phyloP scores from a whole-genome alignment of 2,329 filamentous ascomycete genomes.

The Lecanicillium sp. region DNA sequence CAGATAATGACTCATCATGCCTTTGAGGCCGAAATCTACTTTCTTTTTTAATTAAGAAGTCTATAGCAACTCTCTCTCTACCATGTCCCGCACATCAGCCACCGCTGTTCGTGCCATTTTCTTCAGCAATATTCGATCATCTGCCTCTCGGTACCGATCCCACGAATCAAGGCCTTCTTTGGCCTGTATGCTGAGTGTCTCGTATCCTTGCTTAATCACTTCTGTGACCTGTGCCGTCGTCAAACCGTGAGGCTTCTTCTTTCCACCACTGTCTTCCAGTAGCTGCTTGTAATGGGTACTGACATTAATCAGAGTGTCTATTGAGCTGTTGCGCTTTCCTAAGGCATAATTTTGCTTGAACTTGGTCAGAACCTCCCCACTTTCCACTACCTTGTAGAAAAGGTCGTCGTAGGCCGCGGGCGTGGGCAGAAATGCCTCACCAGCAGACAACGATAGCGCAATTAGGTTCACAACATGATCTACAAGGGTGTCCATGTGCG shows the following conservation, averaged over 20 bases:
- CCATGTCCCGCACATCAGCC: slow-evolving; percentile 43
- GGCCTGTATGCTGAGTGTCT: slow-evolving; percentile 84
- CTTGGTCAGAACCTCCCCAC: slow-evolving; percentile 70
- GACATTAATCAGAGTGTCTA: slow-evolving; percentile 76
- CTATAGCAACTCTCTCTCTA: slow-evolving; percentile 25
- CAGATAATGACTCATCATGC: too few relatives aligned
- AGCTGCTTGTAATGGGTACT: slow-evolving; percentile 81
- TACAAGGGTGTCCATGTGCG: slow-evolving; percentile 65
- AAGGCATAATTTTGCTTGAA: slow-evolving; percentile 72
- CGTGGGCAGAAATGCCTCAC: slow-evolving; percentile 84
- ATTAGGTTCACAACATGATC: slow-evolving; percentile 74
- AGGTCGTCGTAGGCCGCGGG: slow-evolving; percentile 87
- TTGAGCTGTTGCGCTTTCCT: slow-evolving; percentile 54
- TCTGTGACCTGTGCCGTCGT: slow-evolving; percentile 78
- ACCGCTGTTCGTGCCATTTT: slow-evolving; percentile 77
- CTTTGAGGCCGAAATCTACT: too few relatives aligned
- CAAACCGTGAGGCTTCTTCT: slow-evolving; percentile 54
- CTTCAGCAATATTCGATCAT: slow-evolving; percentile 78
- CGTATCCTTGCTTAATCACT: slow-evolving; percentile 94
- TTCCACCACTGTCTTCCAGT: slow-evolving; percentile 48
- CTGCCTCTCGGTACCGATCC: slow-evolving; percentile 79
- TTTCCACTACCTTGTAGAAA: slow-evolving; percentile 97
- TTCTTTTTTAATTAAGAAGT: background rate
- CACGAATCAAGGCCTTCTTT: slow-evolving; percentile 80
- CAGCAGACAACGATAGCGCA: slow-evolving; percentile 73